phyloP scores from a whole-genome alignment of 768 basidiomycete genomes.

The Kondoa subrosea region DNA sequence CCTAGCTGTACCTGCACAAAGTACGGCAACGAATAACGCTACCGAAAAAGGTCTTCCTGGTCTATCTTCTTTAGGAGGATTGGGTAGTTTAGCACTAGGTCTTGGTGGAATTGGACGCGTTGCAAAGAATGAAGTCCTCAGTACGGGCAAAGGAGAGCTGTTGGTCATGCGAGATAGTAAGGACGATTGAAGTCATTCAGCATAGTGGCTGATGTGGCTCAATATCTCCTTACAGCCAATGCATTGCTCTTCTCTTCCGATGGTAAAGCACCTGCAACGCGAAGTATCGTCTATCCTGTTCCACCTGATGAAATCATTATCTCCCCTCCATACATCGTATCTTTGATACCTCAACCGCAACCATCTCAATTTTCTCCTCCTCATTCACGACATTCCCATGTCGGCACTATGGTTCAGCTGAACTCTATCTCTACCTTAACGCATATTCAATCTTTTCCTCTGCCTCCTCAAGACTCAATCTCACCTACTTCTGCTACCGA shows the following conservation, averaged over 20 bases:
- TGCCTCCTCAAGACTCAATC: conserved; percentile 23
- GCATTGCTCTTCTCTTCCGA: conserved; percentile 50
- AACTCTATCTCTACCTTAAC: conserved; percentile 52
- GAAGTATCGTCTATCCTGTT: conserved; percentile 53
- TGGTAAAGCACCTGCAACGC: conserved; percentile 40
- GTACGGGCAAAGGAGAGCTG: conserved; percentile 43
- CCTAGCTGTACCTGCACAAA: background rate
- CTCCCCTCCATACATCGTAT: conserved; percentile 24
- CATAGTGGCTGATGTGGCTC: conserved; percentile 6
- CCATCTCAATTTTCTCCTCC: conserved; percentile 6
- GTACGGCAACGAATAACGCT: background rate
- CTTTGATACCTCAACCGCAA: conserved; percentile 16
- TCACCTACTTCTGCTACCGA: conserved; percentile 19
- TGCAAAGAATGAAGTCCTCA: conserved; percentile 47
- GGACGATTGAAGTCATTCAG: conserved; percentile 28
- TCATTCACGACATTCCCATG: conserved; percentile 6
- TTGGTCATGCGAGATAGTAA: conserved; percentile 64
- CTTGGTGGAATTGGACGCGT: conserved; percentile 21
- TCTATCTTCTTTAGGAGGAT: conserved; percentile 13
- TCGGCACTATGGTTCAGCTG: conserved; percentile 37
- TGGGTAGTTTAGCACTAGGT: conserved; percentile 20
- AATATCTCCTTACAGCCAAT: conserved; percentile 39
- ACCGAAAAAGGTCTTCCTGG: conserved; percentile 8
- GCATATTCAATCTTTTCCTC: conserved; percentile 48
- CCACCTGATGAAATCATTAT: conserved; percentile 56